These are phyloP conservation scores for Russula sp. DNA, from an alignment of 768 basidiomycete species.

Conservation along the genomic window DNA sequence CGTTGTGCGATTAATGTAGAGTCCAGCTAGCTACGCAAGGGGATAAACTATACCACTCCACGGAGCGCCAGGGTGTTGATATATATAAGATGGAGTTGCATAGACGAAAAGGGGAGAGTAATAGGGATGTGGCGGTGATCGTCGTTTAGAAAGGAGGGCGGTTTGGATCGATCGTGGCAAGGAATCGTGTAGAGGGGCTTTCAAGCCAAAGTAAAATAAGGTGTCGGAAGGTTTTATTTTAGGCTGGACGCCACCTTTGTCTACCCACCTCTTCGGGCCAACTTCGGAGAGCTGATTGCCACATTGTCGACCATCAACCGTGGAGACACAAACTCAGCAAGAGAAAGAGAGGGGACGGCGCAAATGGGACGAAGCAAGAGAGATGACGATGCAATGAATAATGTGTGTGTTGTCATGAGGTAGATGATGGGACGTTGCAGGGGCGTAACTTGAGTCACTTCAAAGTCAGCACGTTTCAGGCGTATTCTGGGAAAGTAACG, in stretches of 20 bases:
- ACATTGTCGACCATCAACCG: background rate
- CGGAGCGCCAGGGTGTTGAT: background rate
- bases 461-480: background rate
- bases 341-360: background rate
- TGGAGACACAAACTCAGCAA: background rate
- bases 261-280: background rate
- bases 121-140: constrained; percentile 15
- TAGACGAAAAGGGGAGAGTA: constrained; percentile 1
- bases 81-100: constrained; percentile 19
- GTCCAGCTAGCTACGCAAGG: constrained; percentile 7
- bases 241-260: background rate
- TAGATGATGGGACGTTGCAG: constrained; percentile 26
- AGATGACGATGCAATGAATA: constrained; percentile 25
- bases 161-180: background rate
- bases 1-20: constrained; percentile 19
- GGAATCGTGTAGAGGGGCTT: background rate
- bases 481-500: background rate
- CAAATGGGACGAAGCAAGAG: background rate
- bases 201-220: background rate
- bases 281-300: background rate
- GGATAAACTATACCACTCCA: constrained; percentile 15
- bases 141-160: background rate
- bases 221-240: background rate
- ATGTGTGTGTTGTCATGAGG: constrained; percentile 26
- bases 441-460: constrained; percentile 25